Evolutionary conservation across 2,329 filamentous ascomycete species (phyloP), one percentile per base, ranked within the genome.

Genomic region (Cucurbitaria berberidis): DNA sequence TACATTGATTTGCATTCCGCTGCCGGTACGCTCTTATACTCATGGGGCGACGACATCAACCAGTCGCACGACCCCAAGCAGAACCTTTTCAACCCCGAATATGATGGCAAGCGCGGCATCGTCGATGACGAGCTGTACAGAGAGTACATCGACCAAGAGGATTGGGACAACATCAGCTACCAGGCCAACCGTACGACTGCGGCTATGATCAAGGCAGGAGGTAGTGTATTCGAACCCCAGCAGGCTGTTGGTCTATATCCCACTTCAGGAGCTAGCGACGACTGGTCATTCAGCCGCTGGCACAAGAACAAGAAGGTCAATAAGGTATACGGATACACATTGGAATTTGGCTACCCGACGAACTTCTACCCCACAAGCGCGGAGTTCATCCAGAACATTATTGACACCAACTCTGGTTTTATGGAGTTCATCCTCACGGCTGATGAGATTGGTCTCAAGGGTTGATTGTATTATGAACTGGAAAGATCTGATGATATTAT

Each of bases 1-100:
- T 84, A 83, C 64, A 72, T 85, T 36, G 84, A 86, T 56, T 73
- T 86, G 29, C 84, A 86, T 75, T 84, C 83, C 4, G 81, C 76
- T 40, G 76, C 77, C 1, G 82, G 81, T 7, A 75, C 78, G 7
- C 70, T 86, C n/a, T 71, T 86, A 10, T 85, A 85, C 66, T 78
- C 75, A 35, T 86, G 83, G 83, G 83, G 84, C 24, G 80, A 82
- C 63, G 83, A 86, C 59, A 74, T 79, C 48, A 74, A 81, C 55
- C 83, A 86, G 66, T 73, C 73, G 32, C 71, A 67, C 1, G 75
- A 80, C 36, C 67, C 78, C 0, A 66, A 60, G 53, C 80, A 82
- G 74, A 85, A 77, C 69, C 82, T 84, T 60, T 67, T 76, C 45
- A 86, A 85, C 74, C 49, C 74, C 2, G 67, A 74, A 8, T 86